Conservation (phyloP, 202 grass and related monocot species). For the Brachypodium distachyon region DNA sequence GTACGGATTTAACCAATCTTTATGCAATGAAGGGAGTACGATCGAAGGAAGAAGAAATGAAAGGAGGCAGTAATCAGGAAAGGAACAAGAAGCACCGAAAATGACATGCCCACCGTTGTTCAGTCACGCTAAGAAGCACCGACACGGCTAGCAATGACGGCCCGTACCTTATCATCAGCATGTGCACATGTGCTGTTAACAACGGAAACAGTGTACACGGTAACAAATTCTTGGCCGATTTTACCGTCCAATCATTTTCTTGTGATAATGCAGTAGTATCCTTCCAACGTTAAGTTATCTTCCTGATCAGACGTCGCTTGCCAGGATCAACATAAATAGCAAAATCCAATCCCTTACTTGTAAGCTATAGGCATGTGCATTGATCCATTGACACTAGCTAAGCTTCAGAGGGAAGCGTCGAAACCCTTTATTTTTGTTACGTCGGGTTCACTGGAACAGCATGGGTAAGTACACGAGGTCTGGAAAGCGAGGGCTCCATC, state of each 20-base stretch:
- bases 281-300: neutral
- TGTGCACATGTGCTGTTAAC: neutral
- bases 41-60: neutral
- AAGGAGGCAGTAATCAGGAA: neutral
- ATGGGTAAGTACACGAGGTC: neutral
- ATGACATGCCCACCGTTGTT: neutral
- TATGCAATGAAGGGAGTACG: too few species aligned
- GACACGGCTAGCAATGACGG: constrained; percentile 9
- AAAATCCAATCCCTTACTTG: neutral
- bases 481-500: constrained; percentile 7
- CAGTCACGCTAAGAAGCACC: neutral
- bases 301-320: neutral
- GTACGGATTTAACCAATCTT: too few species aligned
- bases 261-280: neutral
- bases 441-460: neutral
- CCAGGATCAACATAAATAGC: neutral
- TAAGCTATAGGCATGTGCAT: neutral
- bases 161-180: neutral
- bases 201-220: neutral
- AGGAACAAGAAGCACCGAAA: constrained; percentile 2
- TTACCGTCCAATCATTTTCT: constrained; percentile 20
- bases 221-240: neutral
- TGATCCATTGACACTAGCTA: neutral
- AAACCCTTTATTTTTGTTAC: neutral
- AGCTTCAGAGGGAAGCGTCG: neutral